These are phyloP conservation scores for Neopestalotiopsis sp. DNA, from an alignment of 2,329 filamentous ascomycete species.

Conservation along the genomic window DNA sequence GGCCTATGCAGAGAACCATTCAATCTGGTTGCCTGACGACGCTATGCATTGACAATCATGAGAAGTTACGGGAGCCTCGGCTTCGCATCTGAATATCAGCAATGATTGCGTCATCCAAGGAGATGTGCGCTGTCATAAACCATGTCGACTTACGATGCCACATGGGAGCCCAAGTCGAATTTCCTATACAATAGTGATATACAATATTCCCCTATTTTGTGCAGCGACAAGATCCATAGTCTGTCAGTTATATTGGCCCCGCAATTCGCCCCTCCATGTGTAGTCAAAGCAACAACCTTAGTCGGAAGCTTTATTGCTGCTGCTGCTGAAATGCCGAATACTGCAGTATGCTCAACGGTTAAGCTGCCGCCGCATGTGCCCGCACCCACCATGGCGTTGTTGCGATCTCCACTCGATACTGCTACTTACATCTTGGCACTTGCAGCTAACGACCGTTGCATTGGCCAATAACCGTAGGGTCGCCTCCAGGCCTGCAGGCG, in stretches of 20 bases:
- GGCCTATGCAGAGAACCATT: constrained; percentile 16
- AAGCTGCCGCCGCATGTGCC: not conserved
- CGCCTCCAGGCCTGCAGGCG: not conserved
- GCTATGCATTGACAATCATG: not conserved
- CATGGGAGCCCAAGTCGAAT: not conserved
- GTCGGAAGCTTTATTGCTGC: not conserved
- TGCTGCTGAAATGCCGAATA: not conserved
- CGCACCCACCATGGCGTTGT: not conserved
- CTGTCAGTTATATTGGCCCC: not conserved
- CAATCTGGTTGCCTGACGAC: not conserved
- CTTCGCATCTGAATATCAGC: not conserved
- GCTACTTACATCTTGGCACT: not conserved
- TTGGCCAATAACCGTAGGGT: not conserved
- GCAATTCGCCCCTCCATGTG: not conserved
- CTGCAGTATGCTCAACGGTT: not conserved
- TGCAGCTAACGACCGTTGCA: not conserved
- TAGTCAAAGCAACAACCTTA: not conserved
- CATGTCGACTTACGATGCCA: not conserved
- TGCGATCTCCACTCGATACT: not conserved
- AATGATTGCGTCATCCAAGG: not conserved
- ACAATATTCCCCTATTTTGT: not conserved
- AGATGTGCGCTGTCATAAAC: not conserved
- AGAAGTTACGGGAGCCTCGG: not conserved
- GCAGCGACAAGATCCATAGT: not conserved
- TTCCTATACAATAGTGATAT: not conserved